Percentiles rank a stretch among this genome's conserved stretches.
Evolutionary conservation across 495 filamentous ascomycete species (phyloP).

Genomic region (Extremus antarcticus): DNA sequence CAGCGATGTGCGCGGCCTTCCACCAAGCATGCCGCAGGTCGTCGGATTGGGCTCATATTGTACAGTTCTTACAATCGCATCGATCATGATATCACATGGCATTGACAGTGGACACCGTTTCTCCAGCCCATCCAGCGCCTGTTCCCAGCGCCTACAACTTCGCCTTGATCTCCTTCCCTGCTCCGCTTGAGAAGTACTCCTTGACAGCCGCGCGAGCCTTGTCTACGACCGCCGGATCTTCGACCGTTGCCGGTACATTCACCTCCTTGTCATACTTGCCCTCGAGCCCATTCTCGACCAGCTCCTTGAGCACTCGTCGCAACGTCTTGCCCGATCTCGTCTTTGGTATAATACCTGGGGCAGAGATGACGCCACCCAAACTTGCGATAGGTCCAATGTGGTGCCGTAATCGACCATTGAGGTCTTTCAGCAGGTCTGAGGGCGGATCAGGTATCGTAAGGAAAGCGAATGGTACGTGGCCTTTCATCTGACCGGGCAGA

Average conservation of each 20-base stretch:
- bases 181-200: constrained; percentile 43
- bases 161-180: constrained; percentile 16
- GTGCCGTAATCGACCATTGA: constrained; percentile 42
- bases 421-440: constrained; percentile 42
- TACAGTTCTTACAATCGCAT: no score
- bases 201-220: constrained; percentile 43
- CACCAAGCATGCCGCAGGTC: no score
- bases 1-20: no score
- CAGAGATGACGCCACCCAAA: constrained; percentile 73
- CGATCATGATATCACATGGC: no score
- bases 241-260: constrained; percentile 48
- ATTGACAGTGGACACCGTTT: no score
- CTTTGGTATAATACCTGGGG: constrained; percentile 83
- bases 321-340: constrained; percentile 83
- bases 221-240: constrained; percentile 47
- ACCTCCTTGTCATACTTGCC: constrained; percentile 43
- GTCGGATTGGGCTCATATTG: no score
- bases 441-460: constrained; percentile 46
- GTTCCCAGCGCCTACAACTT: constrained; percentile 10
- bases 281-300: constrained; percentile 54
- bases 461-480: constrained; percentile 85
- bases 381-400: constrained; percentile 83
- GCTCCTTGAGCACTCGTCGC: constrained; percentile 64
- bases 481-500: constrained; percentile 76
- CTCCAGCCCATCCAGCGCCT: no score